Base-by-base conservation (phyloP, 2,329 filamentous ascomycete species). In the Lecanicillium sp. region DNA sequence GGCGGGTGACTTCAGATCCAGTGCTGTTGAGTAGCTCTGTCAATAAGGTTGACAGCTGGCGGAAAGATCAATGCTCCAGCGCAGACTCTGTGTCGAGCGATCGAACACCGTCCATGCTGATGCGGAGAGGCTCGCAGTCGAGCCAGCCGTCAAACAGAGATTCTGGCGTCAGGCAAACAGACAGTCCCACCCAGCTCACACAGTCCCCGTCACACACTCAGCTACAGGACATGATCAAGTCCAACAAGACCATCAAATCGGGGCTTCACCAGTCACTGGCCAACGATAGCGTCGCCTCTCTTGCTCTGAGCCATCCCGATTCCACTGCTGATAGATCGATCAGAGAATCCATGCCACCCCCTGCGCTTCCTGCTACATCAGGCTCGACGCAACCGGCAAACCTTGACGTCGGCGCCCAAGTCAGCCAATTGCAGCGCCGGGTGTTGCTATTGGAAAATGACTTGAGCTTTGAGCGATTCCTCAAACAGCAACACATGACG, bases 401-500 rank as follows among this genome's bases (percentile, higher is more conserved):
- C 9, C 60, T 61, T 40, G 63, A 70, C 44, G 45, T 58, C 41
- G 58, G 65, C 51, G 60, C 67, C 14, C 67, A 74, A 49, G 58
- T 75, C 23, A 68, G 75, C 1, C 78, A 81, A 54, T 67, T 93
- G 3, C 82, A 88, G 55, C 78, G 84, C 35, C 84, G 90, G 56
- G 78, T 89, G n/a, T 77, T 89, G 45, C 68, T 90, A 2, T 66
- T 93, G 10, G 81, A 84, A 37, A 93, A 90, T 52, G 87, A 93
- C 56, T 71, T 93, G 36, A 87, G 86, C 54, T 93, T 91, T 58
- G 88, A 93, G 62, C 77, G 86, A 21, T 91, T 89, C 63, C 75
- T 91, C 58, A 91, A 90, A 61, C 81, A 89, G 54, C 87, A 93
- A 58, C 87, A 91, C 62, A 79, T 90, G 55, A 79, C 83, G 2